Percentiles rank a stretch among this genome's conserved stretches.
These are phyloP conservation scores for Macrophomina phaseolina DNA, from an alignment of 2,329 filamentous ascomycete genomes.

Conservation along the genomic window DNA sequence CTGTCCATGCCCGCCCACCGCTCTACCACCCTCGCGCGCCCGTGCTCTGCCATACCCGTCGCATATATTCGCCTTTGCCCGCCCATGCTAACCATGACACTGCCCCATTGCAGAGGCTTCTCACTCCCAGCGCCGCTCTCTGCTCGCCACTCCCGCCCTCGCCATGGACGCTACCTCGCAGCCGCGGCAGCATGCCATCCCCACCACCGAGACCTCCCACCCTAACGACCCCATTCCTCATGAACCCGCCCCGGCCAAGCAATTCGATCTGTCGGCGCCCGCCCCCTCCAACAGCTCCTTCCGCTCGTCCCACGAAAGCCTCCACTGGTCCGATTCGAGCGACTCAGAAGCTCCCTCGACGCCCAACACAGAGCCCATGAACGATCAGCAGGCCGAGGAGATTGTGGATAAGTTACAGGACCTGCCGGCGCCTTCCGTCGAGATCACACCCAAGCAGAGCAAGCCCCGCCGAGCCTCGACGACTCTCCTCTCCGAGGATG, in stretches of 20 bases:
- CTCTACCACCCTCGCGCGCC: background rate
- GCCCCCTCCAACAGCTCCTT: constrained; percentile 43
- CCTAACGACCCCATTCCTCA: constrained; percentile 53
- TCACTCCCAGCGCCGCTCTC: constrained; percentile 23
- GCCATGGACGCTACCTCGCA: constrained; percentile 33
- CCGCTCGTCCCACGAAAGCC: constrained; percentile 48
- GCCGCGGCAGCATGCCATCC: constrained; percentile 45
- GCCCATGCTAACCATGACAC: constrained; percentile 8
- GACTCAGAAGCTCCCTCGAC: constrained; percentile 52
- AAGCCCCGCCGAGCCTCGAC: constrained; percentile 68
- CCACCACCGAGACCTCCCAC: constrained; percentile 51
- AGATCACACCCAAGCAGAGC: constrained; percentile 44
- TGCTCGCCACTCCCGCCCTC: constrained; percentile 31
- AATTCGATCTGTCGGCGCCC: constrained; percentile 38
- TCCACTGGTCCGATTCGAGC: constrained; percentile 49
- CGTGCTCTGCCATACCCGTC: background rate
- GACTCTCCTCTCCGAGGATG: constrained; percentile 65
- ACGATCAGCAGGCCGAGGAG: constrained; percentile 50
- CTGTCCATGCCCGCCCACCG: background rate
- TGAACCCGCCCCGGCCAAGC: constrained; percentile 45
- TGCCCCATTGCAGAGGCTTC: constrained; percentile 2
- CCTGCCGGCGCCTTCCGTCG: constrained; percentile 43
- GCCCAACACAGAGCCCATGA: constrained; percentile 51
- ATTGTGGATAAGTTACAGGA: constrained; percentile 48
- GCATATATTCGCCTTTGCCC: constrained; percentile 13